Percentiles rank a stretch among this genome's conserved stretches.
Evolutionary conservation across 495 filamentous ascomycete genomes (phyloP).

Genomic region (Aspergillus bridgeri): DNA sequence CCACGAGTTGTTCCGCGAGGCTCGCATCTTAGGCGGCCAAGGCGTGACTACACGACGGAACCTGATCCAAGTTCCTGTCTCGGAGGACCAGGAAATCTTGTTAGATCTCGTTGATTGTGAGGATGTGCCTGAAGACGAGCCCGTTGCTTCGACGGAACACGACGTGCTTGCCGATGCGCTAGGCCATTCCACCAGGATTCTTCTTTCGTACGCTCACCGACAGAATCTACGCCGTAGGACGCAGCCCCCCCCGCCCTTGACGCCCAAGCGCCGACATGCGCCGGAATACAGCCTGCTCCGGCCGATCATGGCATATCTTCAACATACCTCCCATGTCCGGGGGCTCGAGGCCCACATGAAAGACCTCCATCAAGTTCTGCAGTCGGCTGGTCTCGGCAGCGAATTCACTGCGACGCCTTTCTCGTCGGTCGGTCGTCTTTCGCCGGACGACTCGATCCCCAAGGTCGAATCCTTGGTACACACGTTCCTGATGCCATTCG

Average conservation of each 20-base stretch:
- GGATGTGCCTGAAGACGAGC: conserved; percentile 21
- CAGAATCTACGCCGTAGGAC: conserved; percentile 62
- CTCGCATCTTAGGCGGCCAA: conserved; percentile 60
- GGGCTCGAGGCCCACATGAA: conserved; percentile 37
- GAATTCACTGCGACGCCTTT: conserved; percentile 30
- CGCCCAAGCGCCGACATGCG: conserved; percentile 41
- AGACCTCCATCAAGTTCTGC: conserved; percentile 34
- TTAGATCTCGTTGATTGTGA: conserved; percentile 65
- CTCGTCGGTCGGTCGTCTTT: conserved; percentile 21
- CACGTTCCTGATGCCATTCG: conserved; percentile 39
- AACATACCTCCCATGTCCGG: conserved; percentile 50
- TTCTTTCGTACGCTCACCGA: conserved; percentile 69
- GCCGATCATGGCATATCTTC: conserved; percentile 60
- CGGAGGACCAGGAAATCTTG: conserved; percentile 50
- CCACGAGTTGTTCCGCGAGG: conserved; percentile 83
- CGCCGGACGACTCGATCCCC: conserved; percentile 5
- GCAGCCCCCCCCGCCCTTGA: conserved; percentile 57
- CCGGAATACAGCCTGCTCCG: conserved; percentile 61
- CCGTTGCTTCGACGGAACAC: conserved; percentile 17
- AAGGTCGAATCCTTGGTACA: conserved; percentile 39
- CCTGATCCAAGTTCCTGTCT: conserved; percentile 54
- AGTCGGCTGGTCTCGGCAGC: conserved; percentile 38
- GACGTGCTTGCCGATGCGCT: conserved; percentile 52
- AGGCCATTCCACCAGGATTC: conserved; percentile 58
- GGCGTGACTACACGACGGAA: conserved; percentile 61